phyloP scores from a whole-genome alignment of 2,329 filamentous ascomycete species.

The Hymenoscyphus infarciens region DNA sequence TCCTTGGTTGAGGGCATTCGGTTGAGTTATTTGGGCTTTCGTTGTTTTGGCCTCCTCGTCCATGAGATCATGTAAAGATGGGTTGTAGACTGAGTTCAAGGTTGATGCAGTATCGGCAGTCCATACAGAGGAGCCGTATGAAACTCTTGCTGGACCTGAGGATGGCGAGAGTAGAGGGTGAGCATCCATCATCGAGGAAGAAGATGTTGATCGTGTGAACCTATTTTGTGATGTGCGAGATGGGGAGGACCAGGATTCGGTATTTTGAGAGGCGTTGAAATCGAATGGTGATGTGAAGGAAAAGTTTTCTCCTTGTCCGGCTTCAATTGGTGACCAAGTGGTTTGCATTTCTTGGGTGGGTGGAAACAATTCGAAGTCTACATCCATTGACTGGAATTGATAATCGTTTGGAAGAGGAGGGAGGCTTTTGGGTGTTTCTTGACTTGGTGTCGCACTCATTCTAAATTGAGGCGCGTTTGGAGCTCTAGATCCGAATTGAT shows the following conservation, averaged over 20 bases:
- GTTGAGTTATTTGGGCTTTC: not conserved
- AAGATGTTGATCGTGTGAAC: conserved; percentile 1
- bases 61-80: conserved; percentile 6
- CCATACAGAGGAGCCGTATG: conserved; percentile 16
- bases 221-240: conserved; percentile 1
- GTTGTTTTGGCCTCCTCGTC: conserved; percentile 3
- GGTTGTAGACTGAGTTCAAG: conserved; percentile 12
- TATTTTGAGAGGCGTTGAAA: conserved; percentile 2
- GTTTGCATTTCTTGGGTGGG: not conserved
- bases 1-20: not conserved
- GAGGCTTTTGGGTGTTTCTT: not conserved
- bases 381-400: conserved; percentile 6
- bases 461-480: not conserved
- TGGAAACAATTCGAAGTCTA: conserved; percentile 5
- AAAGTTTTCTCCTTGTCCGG: conserved; percentile 3
- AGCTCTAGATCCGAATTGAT: not conserved
- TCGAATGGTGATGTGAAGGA: not conserved
- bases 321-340: conserved; percentile 1
- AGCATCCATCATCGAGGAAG: conserved; percentile 15
- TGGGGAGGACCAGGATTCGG: conserved; percentile 7
- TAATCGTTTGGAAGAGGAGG: not conserved
- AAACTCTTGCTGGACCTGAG: conserved; percentile 16
- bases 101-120: conserved; percentile 23
- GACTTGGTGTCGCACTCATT: not conserved
- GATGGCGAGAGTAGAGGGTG: conserved; percentile 10